phyloP scores from a whole-genome alignment of 73 alveolate species.

The Durusdinium trenchii region DNA sequence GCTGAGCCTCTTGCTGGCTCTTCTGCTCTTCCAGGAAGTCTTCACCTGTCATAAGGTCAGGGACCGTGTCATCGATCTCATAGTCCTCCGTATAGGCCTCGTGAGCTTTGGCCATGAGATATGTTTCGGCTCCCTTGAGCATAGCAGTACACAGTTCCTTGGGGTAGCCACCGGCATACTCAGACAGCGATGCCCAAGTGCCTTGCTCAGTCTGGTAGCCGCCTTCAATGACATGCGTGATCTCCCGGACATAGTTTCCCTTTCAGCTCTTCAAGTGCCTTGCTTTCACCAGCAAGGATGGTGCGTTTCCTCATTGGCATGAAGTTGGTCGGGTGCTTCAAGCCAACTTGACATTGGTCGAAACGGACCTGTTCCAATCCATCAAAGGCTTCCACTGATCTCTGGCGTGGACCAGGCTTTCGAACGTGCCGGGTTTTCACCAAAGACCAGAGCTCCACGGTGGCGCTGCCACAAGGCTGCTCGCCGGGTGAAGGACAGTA shows the following conservation, averaged over 20 bases:
- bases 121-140: neutral
- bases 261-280: neutral
- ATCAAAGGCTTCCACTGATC: neutral
- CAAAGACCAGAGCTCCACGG: neutral
- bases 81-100: no score
- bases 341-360: neutral
- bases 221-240: neutral
- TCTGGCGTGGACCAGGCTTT: neutral
- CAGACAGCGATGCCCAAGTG: neutral
- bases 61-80: no score
- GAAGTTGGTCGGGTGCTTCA: neutral
- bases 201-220: neutral
- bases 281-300: neutral
- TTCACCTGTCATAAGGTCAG: no score
- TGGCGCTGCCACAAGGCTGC: neutral
- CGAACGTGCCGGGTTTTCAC: neutral
- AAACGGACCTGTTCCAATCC: neutral
- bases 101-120: no score
- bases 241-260: neutral
- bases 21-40: no score
- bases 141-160: neutral
- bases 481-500: neutral
- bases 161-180: constrained; percentile 18
- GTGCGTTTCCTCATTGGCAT: neutral
- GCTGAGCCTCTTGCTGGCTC: no score